phyloP scores from a whole-genome alignment of 2,329 filamentous ascomycete species.

The Fusarium buxicola region DNA sequence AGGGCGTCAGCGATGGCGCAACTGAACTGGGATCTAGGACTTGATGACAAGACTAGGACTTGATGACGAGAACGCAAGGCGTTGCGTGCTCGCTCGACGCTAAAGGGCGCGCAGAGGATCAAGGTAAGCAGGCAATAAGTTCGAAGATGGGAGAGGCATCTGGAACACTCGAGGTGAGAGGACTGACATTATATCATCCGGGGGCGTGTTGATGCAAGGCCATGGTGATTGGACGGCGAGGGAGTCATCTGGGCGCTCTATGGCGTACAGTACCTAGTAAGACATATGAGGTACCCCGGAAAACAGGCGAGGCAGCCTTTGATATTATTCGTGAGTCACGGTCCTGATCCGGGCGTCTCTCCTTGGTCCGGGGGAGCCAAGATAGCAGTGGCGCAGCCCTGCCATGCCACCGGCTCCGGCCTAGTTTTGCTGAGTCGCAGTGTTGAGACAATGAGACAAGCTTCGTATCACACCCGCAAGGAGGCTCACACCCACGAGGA shows the following conservation, averaged over 20 bases:
- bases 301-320: slow-evolving; percentile 16
- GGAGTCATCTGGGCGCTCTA: slow-evolving; percentile 43
- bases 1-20: slow-evolving; percentile 42
- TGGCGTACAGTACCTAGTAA: slow-evolving; percentile 29
- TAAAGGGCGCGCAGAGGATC: slow-evolving; percentile 37
- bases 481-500: background rate
- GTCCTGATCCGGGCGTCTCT: slow-evolving; percentile 29
- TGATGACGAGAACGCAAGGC: slow-evolving; percentile 6
- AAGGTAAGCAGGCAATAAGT: background rate
- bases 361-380: slow-evolving; percentile 17
- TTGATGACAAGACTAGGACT: slow-evolving; percentile 5
- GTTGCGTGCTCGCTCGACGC: slow-evolving; percentile 44
- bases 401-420: slow-evolving; percentile 2
- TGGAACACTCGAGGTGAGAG: slow-evolving; percentile 35
- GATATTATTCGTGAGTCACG: slow-evolving; percentile 32
- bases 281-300: slow-evolving; percentile 8
- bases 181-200: slow-evolving; percentile 41
- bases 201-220: slow-evolving; percentile 34
- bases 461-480: background rate
- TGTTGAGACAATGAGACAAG: no score
- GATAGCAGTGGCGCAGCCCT: slow-evolving; percentile 26
- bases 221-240: slow-evolving; percentile 35
- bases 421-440: no score
- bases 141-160: slow-evolving; percentile 38
- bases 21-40: slow-evolving; percentile 10